Base-by-base conservation (phyloP, 805 yeast genomes). In the Wickerhamomyces pijperi region DNA sequence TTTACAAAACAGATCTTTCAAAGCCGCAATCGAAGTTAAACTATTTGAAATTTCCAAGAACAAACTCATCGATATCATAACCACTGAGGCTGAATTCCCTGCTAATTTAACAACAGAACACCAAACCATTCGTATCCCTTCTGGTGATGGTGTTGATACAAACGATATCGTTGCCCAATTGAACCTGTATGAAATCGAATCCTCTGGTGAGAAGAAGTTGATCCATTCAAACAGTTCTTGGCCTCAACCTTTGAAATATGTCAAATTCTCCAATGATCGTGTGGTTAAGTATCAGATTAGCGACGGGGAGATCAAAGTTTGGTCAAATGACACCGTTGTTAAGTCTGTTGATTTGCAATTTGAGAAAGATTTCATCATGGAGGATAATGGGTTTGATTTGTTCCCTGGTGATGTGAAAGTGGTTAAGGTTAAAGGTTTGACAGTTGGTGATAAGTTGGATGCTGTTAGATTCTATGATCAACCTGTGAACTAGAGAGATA, bases 331-430 rank as follows among this genome's bases (percentile, higher is more conserved):
- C 21, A 46, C 46, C 19, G 74, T 74, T 11, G 61, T 69, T 18
- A 71, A 70, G 49, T 73, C 73, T 4, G 63, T 70, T 11, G 63
- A 56, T 36, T 40, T 69, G n/a, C 39, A 44, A 2, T 41, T 56
- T 6, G 50, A 46, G 33, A 41, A 42, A 14, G 40, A 35, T 28
- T 36, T 59, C 18, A 45, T 48, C 19, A 49, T 65, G 21, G 50
- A 50, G 9, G 76, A 71, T 44, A 71, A 71, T 45, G 73, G 74
- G 8, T 56, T 71, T 43, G 77, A 70, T 40, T 42, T 71, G 31
- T 64, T 68, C 46, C 74, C 75, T 1, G 62, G 64, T 9, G 55
- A 56, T 12, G 14, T 14, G 2, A 39, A 39, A 18, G 25, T 21
- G 3, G 37, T 42, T 19, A 29, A 31, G 6, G 40, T 37, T 4